Base-by-base conservation (phyloP, 2,329 filamentous ascomycete genomes). In the Trichoderma arundinaceum region DNA sequence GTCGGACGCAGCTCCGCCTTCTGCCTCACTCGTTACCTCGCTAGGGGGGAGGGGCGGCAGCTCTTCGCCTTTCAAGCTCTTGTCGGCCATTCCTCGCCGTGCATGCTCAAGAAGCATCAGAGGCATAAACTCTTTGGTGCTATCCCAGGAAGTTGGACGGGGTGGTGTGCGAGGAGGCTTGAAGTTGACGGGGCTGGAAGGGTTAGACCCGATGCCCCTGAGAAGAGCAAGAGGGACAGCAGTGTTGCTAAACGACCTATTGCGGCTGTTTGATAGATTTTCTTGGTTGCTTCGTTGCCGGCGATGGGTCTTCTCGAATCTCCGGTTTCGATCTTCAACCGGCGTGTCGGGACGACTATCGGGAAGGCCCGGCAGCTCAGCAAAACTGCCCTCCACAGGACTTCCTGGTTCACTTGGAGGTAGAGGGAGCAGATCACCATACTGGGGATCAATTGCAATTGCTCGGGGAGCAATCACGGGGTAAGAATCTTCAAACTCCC, bases 101-200 rank as follows among this genome's bases (percentile, higher is more conserved):
- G 80, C 80, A 69, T 80, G 88, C 75, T 96, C 91, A 7, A 96
- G 86, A 22, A 97, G 87, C 77, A 91, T 94, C 8, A 97, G 80
- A 0, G 94, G 94, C 70, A 91, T 89, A 72, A 94, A 89, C 73
- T 95, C 92, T 63, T 85, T 85, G 17, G 83, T 84, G 69, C 78
- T 86, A 51, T 88, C 86, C 86, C 86, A 89, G 0, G 86, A 88
- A 12, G 80, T 86, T 12, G 86, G 86, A 5, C 87, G 81, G 22
- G 81, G 72, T 48, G 77, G 73, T 32, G 52, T 58, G 41, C 62
- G 62, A 15, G 78, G 79, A 4, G 83, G 81, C 35, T 73, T 72
- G 17, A 75, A 73, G 1, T 62, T 44, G 19, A 59, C 60, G 2
- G 83, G 81, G 12, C 81, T 82, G 2, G 77, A 77, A 4, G 83